Evolutionary conservation across 805 yeast species (phyloP).

Genomic region (Huiozyma sinensis): DNA sequence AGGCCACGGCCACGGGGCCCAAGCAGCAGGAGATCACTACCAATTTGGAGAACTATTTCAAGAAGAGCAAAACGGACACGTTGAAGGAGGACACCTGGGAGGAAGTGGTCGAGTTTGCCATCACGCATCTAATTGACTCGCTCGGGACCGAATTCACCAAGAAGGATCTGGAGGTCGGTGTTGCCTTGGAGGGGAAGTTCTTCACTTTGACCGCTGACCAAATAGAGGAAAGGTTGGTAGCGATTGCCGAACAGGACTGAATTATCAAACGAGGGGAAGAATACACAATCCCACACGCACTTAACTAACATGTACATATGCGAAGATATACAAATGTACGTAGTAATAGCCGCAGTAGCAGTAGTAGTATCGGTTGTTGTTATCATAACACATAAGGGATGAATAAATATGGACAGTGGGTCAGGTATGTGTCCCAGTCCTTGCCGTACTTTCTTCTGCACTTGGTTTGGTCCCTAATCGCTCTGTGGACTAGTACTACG

Average conservation of each 20-base stretch:
- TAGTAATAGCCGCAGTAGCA: neutral
- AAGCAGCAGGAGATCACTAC: constrained; percentile 94
- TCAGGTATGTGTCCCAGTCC: constrained; percentile 82
- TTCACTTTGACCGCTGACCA: constrained; percentile 68
- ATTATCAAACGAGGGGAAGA: neutral
- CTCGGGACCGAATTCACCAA: constrained; percentile 89
- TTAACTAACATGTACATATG: neutral
- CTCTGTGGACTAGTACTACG: constrained; percentile 78
- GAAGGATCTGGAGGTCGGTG: constrained; percentile 87
- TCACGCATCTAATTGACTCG: constrained; percentile 74
- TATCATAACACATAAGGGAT: constrained; percentile 74
- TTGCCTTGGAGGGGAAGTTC: constrained; percentile 66
- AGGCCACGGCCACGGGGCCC: constrained; percentile 92
- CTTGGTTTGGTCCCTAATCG: constrained; percentile 75
- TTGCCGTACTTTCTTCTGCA: constrained; percentile 83
- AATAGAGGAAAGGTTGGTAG: constrained; percentile 85
- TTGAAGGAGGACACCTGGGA: constrained; percentile 63
- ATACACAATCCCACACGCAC: neutral
- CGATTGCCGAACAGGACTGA: constrained; percentile 95
- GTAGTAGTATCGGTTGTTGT: no score
- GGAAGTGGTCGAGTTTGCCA: constrained; percentile 80
- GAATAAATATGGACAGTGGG: constrained; percentile 83
- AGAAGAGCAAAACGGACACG: constrained; percentile 37
- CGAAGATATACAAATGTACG: neutral
- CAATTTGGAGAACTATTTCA: constrained; percentile 79